Percentiles rank a stretch among this genome's conserved stretches.
Conservation (phyloP, 495 filamentous ascomycete species). For the Extremus antarcticus region DNA sequence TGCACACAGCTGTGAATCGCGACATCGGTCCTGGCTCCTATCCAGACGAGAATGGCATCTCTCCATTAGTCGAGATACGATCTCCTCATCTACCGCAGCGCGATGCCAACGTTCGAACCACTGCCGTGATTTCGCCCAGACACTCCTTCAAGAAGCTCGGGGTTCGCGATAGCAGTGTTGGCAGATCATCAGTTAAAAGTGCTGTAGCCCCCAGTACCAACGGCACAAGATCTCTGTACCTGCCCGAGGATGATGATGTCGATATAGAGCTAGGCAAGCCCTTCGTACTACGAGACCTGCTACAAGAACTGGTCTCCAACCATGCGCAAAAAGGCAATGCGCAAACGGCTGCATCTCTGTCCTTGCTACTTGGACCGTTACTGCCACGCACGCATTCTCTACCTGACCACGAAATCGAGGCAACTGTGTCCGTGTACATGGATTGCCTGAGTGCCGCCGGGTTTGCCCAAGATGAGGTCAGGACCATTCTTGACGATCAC, state of each 20-base stretch:
- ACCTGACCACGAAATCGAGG: constrained; percentile 4
- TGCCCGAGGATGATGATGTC: constrained; percentile 8
- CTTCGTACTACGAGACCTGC: constrained; percentile 23
- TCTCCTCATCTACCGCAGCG: too few species aligned
- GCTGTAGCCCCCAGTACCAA: neutral
- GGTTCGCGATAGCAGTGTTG: neutral
- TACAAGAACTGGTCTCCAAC: constrained; percentile 23
- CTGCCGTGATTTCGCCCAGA: neutral
- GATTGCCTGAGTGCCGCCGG: constrained; percentile 18
- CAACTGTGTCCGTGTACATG: constrained; percentile 17
- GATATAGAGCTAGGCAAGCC: constrained; percentile 20
- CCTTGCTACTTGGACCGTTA: constrained; percentile 27
- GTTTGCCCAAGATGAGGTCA: constrained; percentile 16
- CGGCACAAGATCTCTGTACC: neutral
- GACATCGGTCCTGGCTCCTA: neutral
- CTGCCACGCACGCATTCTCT: constrained; percentile 20
- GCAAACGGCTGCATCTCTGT: constrained; percentile 25
- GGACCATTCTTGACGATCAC: constrained; percentile 17
- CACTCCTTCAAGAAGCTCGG: neutral
- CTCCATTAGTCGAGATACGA: neutral
- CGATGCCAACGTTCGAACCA: neutral
- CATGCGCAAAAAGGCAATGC: constrained; percentile 24
- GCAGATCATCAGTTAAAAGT: neutral
- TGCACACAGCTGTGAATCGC: neutral
- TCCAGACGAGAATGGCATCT: neutral